Evolutionary conservation across 345 rosid species (phyloP).

Genomic region (Gossypioides kirkii): DNA sequence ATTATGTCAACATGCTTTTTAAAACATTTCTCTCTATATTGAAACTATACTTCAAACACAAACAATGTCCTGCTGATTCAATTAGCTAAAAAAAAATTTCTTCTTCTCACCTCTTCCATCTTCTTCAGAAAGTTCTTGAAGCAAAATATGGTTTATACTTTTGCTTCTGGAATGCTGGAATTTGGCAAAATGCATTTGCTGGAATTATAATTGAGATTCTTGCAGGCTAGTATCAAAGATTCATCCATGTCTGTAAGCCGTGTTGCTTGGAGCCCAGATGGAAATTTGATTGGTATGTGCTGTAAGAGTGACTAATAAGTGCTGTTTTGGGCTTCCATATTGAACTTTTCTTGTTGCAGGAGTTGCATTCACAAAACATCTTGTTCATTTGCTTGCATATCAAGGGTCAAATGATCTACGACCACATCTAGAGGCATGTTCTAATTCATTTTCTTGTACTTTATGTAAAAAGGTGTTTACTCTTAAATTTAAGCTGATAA

Average conservation of each 20-base stretch:
- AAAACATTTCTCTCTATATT: neutral
- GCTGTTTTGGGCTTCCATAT: slow-evolving; percentile 7
- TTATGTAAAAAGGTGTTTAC: slow-evolving; percentile 9
- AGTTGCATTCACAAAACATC: slow-evolving; percentile 59
- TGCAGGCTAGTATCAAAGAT: slow-evolving; percentile 50
- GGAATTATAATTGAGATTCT: slow-evolving; percentile 6
- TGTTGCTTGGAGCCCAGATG: slow-evolving; percentile 65
- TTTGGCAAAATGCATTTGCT: neutral
- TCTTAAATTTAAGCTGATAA: slow-evolving; percentile 14
- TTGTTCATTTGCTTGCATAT: slow-evolving; percentile 64
- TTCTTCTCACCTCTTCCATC: neutral
- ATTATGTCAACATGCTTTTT: neutral
- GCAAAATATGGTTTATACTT: neutral
- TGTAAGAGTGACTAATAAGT: slow-evolving; percentile 21
- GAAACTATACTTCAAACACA: neutral
- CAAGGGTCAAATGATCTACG: slow-evolving; percentile 45
- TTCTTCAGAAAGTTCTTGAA: neutral
- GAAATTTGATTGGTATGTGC: slow-evolving; percentile 54
- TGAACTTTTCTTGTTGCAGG: slow-evolving; percentile 41
- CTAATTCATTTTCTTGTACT: slow-evolving; percentile 4
- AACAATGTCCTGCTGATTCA: neutral
- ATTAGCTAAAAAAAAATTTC: neutral
- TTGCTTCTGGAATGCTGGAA: neutral
- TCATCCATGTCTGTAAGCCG: slow-evolving; percentile 45
- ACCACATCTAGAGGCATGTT: slow-evolving; percentile 53